Percentiles rank a stretch among this genome's conserved stretches.
These are phyloP conservation scores for Neofusicoccum ribis DNA, from an alignment of 2,329 filamentous ascomycete species.

Conservation along the genomic window DNA sequence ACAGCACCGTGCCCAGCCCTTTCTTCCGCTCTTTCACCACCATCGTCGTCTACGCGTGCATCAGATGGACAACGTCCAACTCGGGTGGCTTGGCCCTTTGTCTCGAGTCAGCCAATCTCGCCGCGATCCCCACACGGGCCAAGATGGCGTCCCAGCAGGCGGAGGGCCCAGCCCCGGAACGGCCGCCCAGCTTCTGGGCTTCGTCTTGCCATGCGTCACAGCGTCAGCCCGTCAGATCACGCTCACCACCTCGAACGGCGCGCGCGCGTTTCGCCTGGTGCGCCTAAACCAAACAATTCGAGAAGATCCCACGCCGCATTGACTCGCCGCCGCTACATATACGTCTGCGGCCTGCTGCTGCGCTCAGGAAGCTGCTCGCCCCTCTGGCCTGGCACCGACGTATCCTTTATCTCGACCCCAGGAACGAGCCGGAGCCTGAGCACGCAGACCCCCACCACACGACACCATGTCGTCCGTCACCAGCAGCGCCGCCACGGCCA, in stretches of 20 bases:
- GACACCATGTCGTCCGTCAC: slow-evolving; percentile 15
- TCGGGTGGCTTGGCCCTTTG: slow-evolving; percentile 14
- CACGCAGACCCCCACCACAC: not conserved
- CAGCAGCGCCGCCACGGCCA: slow-evolving; percentile 8
- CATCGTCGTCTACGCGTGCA: not conserved
- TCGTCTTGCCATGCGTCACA: slow-evolving; percentile 6
- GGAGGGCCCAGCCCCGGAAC: slow-evolving; percentile 1
- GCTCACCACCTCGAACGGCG: not conserved
- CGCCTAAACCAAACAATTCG: not conserved
- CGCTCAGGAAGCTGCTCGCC: not conserved
- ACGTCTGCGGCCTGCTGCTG: not conserved
- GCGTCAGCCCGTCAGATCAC: slow-evolving; percentile 14
- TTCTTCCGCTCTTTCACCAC: not conserved
- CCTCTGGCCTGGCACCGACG: not conserved
- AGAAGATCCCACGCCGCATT: not conserved
- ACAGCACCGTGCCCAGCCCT: not conserved
- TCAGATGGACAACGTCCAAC: slow-evolving; percentile 7
- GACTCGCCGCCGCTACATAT: not conserved
- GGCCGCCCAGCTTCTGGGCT: slow-evolving; percentile 3
- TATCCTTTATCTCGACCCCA: not conserved
- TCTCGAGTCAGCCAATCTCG: slow-evolving; percentile 7
- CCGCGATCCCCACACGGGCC: not conserved
- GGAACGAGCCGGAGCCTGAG: not conserved
- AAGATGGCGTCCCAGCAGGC: not conserved
- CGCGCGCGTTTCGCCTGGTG: not conserved